Evolutionary conservation across 495 filamentous ascomycete genomes (phyloP).

Genomic region (Platismatia glauca): DNA sequence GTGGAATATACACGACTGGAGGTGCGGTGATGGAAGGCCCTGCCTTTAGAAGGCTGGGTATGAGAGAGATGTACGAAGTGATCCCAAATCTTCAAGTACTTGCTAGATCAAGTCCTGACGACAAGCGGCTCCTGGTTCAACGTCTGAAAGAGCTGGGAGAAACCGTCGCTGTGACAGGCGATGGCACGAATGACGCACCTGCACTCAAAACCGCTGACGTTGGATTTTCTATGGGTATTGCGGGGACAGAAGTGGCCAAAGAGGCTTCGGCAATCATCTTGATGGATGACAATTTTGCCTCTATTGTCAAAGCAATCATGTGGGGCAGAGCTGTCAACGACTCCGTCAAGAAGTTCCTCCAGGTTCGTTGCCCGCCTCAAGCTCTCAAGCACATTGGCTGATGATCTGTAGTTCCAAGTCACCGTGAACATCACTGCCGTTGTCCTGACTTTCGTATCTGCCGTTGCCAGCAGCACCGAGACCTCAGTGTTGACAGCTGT

Average conservation of each 20-base stretch:
- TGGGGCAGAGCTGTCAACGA: constrained; percentile 89
- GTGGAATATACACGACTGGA: constrained; percentile 67
- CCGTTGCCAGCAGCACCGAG: constrained; percentile 55
- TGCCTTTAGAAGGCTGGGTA: constrained; percentile 61
- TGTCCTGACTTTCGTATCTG: constrained; percentile 72
- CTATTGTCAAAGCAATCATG: constrained; percentile 78
- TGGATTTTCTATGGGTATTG: constrained; percentile 86
- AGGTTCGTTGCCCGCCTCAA: constrained; percentile 37
- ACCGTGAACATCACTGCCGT: constrained; percentile 89
- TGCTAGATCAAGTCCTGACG: constrained; percentile 74
- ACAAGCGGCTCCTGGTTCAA: constrained; percentile 73
- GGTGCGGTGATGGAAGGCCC: constrained; percentile 80
- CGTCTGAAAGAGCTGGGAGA: constrained; percentile 76
- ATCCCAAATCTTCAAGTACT: constrained; percentile 75
- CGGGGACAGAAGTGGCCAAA: constrained; percentile 86
- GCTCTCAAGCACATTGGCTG: constrained; percentile 5
- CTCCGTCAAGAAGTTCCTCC: constrained; percentile 82
- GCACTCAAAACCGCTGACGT: constrained; percentile 82
- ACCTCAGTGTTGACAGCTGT: constrained; percentile 73
- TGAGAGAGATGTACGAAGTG: constrained; percentile 55
- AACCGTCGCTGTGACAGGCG: constrained; percentile 87
- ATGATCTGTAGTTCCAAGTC: constrained; percentile 66
- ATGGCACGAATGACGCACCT: constrained; percentile 87
- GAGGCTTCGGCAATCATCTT: constrained; percentile 90
- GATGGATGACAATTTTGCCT: constrained; percentile 89